These are phyloP conservation scores for Pleurostoma richardsiae DNA, from an alignment of 2,329 filamentous ascomycete genomes.

Conservation along the genomic window DNA sequence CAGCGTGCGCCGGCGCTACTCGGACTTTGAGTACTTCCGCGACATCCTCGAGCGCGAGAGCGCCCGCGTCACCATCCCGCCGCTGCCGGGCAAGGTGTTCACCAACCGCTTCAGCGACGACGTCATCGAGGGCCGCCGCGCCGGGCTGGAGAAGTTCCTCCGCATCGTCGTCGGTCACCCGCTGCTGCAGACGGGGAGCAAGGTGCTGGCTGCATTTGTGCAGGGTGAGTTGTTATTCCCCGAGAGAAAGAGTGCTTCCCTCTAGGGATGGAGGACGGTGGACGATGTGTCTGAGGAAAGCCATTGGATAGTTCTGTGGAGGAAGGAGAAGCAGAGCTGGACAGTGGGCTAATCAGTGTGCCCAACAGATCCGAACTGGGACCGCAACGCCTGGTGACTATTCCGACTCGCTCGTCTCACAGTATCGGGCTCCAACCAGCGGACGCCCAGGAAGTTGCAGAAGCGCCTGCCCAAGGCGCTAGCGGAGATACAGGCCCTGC, in stretches of 20 bases:
- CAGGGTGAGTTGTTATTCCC: conserved; percentile 60
- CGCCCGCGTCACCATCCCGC: conserved; percentile 91
- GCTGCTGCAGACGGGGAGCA: conserved; percentile 92
- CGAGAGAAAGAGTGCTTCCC: too few relatives aligned
- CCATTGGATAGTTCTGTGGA: not conserved
- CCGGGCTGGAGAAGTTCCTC: conserved; percentile 89
- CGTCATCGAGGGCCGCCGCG: conserved; percentile 90
- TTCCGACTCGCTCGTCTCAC: conserved; percentile 25
- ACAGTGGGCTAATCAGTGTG: not conserved
- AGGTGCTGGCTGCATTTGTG: conserved; percentile 93
- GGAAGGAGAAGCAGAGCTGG: too few relatives aligned
- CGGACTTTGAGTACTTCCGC: conserved; percentile 97
- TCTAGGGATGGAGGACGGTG: too few relatives aligned
- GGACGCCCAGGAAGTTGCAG: conserved; percentile 34
- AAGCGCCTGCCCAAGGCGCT: conserved; percentile 29
- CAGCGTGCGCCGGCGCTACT: conserved; percentile 87
- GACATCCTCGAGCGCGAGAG: conserved; percentile 96
- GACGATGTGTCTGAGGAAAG: too few relatives aligned
- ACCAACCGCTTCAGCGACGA: conserved; percentile 97
- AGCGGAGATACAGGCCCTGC: conserved; percentile 19
- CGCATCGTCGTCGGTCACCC: conserved; percentile 98
- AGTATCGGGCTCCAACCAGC: conserved; percentile 12
- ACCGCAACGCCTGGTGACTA: conserved; percentile 79
- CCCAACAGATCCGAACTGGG: conserved; percentile 75
- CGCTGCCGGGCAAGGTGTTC: conserved; percentile 93